A percentile compares a stretch with the other conserved stretches of the same genome.
phyloP scores from a whole-genome alignment of 2,329 filamentous ascomycete genomes.

The Aureobasidium pullulans region DNA sequence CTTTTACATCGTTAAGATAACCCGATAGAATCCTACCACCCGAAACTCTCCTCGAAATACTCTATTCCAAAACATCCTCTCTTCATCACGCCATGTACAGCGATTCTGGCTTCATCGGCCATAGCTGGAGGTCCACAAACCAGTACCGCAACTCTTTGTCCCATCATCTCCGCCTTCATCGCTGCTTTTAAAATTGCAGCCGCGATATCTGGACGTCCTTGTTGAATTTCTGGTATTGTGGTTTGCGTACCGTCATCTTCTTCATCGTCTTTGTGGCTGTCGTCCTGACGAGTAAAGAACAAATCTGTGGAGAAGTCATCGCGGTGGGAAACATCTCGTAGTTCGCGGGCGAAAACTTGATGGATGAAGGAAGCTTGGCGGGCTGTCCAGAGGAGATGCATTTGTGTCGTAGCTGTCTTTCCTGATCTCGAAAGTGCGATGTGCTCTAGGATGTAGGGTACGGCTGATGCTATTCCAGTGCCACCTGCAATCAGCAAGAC shows the following conservation, averaged over 20 bases:
- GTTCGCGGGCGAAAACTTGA: background rate
- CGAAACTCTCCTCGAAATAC: slow-evolving; percentile 12
- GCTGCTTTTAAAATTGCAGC: slow-evolving; percentile 16
- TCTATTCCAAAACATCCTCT: background rate
- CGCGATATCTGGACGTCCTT: slow-evolving; percentile 19
- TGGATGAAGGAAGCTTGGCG: background rate
- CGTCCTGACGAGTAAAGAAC: slow-evolving; percentile 16
- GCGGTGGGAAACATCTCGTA: background rate
- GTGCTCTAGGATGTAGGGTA: slow-evolving; percentile 20
- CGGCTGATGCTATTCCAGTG: slow-evolving; percentile 41
- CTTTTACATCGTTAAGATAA: no score
- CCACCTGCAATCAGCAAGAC: slow-evolving; percentile 41
- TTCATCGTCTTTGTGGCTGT: background rate
- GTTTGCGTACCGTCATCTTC: background rate
- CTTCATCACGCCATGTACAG: slow-evolving; percentile 1
- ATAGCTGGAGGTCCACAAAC: slow-evolving; percentile 10
- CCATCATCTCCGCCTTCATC: background rate
- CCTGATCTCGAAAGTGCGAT: background rate
- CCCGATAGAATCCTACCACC: background rate
- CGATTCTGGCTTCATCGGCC: slow-evolving; percentile 7
- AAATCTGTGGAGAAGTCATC: slow-evolving; percentile 18
- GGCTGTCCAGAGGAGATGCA: slow-evolving; percentile 2
- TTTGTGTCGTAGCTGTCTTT: background rate
- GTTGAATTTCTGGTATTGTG: slow-evolving; percentile 2
- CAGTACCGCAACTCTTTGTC: background rate